Conservation (phyloP, 129 eudicot species). For the carrot (Daucus carota) region DNA sequence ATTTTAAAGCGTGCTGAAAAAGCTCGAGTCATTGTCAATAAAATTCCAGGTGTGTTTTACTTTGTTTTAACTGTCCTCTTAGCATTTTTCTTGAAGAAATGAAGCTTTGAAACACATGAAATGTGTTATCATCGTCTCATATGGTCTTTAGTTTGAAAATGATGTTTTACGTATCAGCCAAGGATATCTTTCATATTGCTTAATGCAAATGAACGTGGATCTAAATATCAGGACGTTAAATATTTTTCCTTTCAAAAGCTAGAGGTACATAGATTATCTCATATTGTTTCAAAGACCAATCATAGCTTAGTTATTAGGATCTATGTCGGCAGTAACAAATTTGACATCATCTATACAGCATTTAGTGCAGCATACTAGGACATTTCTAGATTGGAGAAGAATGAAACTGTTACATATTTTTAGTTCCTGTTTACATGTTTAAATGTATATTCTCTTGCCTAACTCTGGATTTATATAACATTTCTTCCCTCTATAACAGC, state of each 20-base stretch:
- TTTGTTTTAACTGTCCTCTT: background rate
- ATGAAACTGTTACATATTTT: background rate
- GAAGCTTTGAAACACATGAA: background rate
- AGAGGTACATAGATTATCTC: background rate
- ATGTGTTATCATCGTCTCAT: background rate
- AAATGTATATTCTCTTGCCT: background rate
- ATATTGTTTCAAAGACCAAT: background rate
- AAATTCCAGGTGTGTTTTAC: constrained; percentile 58
- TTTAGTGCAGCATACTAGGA: background rate
- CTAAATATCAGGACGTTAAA: background rate
- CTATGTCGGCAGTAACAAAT: background rate
- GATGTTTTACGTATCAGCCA: background rate
- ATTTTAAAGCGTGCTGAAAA: constrained; percentile 76
- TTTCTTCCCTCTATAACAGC: constrained; percentile 25
- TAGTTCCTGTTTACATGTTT: no score
- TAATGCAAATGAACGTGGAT: background rate
- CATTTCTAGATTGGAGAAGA: background rate
- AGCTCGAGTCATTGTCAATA: constrained; percentile 57
- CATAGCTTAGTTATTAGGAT: background rate
- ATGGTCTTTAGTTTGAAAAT: background rate
- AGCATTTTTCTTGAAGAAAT: background rate
- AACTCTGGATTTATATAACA: background rate
- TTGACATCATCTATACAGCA: background rate
- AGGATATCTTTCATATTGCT: background rate
- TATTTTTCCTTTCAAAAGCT: background rate